Evolutionary conservation across 768 basidiomycete genomes (phyloP), one percentile per base, ranked within the genome.

Genomic region (Russula olivacea): DNA sequence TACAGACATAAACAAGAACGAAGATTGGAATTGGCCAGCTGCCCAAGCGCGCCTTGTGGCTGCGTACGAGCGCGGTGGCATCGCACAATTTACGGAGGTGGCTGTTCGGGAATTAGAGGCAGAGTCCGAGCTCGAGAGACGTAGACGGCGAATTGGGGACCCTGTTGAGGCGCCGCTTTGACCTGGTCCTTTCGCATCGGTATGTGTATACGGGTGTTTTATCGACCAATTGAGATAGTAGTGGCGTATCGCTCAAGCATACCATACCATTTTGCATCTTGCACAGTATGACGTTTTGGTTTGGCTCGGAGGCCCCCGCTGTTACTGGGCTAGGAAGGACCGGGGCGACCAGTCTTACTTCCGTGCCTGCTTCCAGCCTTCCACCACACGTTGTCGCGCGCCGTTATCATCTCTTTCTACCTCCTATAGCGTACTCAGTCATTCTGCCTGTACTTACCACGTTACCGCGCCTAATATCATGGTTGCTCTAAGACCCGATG

Each of bases 41-140:
- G 81, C 85, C 0, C 77, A 87, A 64, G 72, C 77, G 53, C 77
- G 86, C 11, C 72, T 90, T 12, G 69, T 74, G 49, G 76, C 71
- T 7, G 85, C 85, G 0, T 90, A 81, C 64, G 81, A 86, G 11
- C 72, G 79, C 23, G 85, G 81, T 6, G 87, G 88, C 0, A 73
- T 88, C 34, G 68, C 76, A 0, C 74, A 78, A 1, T 88, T 86
- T 84, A 75, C 77, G 11, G 76, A 82, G 58, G 76, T 75, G n/a
- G 83, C 78, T 1, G 66, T 77, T 58, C 74, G 74, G 30, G 88
- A 88, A 70, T 63, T 85, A 53, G 86, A 88, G 68, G 77, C 77
- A 0, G 88, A 89, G 68, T 76, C 74, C 0, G 73, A 79, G 47
- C 63, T 78, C 14, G 86, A 87, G 68, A 72, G 82, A 53, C 69